phyloP scores from a whole-genome alignment of 495 filamentous ascomycete species.

The Amniculicola lignicola region DNA sequence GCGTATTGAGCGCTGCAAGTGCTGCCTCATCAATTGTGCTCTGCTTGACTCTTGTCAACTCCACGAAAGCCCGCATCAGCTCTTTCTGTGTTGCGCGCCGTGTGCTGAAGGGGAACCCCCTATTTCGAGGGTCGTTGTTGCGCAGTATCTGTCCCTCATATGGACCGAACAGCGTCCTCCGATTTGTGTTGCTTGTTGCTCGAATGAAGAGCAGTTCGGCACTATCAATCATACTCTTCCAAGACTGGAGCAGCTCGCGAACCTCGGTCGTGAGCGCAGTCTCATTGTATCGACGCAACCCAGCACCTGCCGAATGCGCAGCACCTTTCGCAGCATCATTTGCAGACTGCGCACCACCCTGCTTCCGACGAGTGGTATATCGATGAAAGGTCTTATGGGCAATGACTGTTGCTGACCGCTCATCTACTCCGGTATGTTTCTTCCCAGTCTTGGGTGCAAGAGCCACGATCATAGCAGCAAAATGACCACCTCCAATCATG shows the following conservation, averaged over 20 bases:
- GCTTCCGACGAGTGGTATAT: conserved; percentile 92
- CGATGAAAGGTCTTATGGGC: conserved; percentile 97
- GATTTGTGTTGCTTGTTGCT: conserved; percentile 80
- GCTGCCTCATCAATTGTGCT: conserved; percentile 64
- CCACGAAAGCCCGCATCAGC: conserved; percentile 87
- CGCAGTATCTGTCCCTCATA: conserved; percentile 84
- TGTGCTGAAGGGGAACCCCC: conserved; percentile 92
- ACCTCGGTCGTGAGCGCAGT: conserved; percentile 80
- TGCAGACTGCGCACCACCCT: conserved; percentile 90
- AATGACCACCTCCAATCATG: conserved; percentile 98
- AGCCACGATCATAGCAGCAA: conserved; percentile 92
- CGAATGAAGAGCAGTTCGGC: conserved; percentile 83
- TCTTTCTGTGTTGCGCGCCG: conserved; percentile 91
- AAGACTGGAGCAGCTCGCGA: conserved; percentile 69
- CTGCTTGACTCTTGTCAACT: conserved; percentile 85
- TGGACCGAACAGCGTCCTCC: conserved; percentile 80
- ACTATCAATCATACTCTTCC: conserved; percentile 78
- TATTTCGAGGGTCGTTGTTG: conserved; percentile 76
- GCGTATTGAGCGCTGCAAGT: conserved; percentile 49
- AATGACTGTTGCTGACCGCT: conserved; percentile 77
- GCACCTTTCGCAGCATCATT: conserved; percentile 87
- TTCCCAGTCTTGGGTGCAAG: conserved; percentile 76
- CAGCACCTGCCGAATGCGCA: conserved; percentile 90
- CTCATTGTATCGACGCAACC: conserved; percentile 89
- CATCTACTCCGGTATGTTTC: conserved; percentile 63